Evolutionary conservation across 2,329 filamentous ascomycete genomes (phyloP), one percentile per base, ranked within the genome.

Genomic region (Nemania sp.): DNA sequence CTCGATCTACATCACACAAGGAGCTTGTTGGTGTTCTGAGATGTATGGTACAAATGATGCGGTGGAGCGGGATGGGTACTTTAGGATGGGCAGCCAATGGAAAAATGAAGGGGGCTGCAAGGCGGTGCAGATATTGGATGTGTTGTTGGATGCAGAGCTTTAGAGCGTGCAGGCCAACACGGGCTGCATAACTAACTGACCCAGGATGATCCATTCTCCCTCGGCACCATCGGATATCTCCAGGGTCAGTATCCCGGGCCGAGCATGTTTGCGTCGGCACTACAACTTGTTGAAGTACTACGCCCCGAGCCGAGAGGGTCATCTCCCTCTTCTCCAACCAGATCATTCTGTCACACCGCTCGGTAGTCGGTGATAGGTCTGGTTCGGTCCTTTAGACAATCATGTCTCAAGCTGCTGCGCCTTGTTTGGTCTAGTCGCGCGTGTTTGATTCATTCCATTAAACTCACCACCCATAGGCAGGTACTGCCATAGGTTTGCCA

Each of bases 131-230:
- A 23, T 42, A 26, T 50, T 24, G 51, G 34, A 45, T 48, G 22
- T 28, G 44, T 49, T 46, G 56, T 57, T 59, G 52, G 51, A 36
- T 54, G 56, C 48, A 52, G 20, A 34, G 40, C 23, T 24, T n/a
- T n/a, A n/a, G n/a, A n/a, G n/a, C n/a, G 28, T 9, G 4, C n/a
- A 14, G n/a, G 9, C 28, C 28, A 31, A 31, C 28, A 31, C 28
- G n/a, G n/a, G 6, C 24, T 45, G 44, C 37, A 42, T 31, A 49
- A 42, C 37, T 28, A 52, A 52, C 49, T 7, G 20, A n/a, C n/a
- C n/a, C n/a, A n/a, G 8, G 17, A 36, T 51, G 23, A 54, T n/a
- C n/a, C 8, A 23, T 20, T 43, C 45, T 44, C 42, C 36, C 34
- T 50, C 48, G 49, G 49, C 12, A 44, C 12, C 7, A 9, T 28